A percentile compares a stretch with the other conserved stretches of the same genome.
Conservation (phyloP, 345 rosid species). For the Linum lewisii region DNA sequence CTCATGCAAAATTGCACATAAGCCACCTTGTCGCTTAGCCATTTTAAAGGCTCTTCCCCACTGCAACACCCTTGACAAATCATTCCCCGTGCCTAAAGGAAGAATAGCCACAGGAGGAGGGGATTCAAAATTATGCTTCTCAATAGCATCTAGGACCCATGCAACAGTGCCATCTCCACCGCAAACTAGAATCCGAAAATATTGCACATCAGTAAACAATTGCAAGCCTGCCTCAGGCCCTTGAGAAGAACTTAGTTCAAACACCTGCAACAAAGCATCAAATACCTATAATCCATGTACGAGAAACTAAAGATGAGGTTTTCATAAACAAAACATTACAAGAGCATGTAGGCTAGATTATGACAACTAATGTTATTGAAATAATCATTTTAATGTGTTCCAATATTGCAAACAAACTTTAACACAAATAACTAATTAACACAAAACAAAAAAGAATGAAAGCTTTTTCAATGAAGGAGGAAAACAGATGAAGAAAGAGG, state of each 20-base stretch:
- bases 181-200: constrained; percentile 70
- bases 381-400: too few relatives aligned
- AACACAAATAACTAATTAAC: too few relatives aligned
- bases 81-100: constrained; percentile 85
- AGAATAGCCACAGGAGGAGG: constrained; percentile 84
- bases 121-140: constrained; percentile 54
- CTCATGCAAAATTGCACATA: constrained; percentile 55
- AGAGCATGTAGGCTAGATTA: too few relatives aligned
- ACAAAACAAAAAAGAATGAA: too few relatives aligned
- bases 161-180: constrained; percentile 90
- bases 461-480: too few relatives aligned
- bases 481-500: too few relatives aligned
- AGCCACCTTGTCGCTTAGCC: constrained; percentile 57
- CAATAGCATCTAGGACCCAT: constrained; percentile 78
- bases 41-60: constrained; percentile 74
- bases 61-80: constrained; percentile 65
- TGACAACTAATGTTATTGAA: too few relatives aligned
- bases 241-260: constrained; percentile 58
- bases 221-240: constrained; percentile 74
- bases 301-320: too few relatives aligned
- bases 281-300: too few relatives aligned
- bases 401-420: too few relatives aligned
- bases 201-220: constrained; percentile 46
- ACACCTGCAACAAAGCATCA: constrained; percentile 36
- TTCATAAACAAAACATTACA: too few relatives aligned